Evolutionary conservation across 208 protist species (phyloP), one percentile per base, ranked within the genome.

Genomic region (Tritrichomonas musculus): DNA sequence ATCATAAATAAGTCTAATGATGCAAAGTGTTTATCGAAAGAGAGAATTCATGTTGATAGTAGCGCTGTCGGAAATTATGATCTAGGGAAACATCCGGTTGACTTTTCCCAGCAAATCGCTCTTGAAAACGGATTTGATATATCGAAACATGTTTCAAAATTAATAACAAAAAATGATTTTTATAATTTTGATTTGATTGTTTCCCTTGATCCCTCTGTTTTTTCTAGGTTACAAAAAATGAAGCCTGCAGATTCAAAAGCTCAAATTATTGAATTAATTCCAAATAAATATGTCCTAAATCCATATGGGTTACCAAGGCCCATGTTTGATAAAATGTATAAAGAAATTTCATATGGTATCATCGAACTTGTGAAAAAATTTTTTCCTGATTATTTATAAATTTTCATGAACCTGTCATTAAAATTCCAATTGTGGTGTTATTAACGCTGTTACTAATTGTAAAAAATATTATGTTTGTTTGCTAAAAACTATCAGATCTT

Each of bases 111-210:
- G 53, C 13, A 84, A 84, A 53, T 84, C 1, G 73, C 73, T 53
- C 11, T 39, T 17, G 13, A 3, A 11, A 49, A 84, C 30, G 73
- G 73, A 39, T 84, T 84, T 53, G 73, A 84, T 84, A 84, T 84
- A 33, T 84, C 73, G 1, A 20, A 13, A 53, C 73, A 84, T 53
- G 36, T 84, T n/a, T 84, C 73, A 13, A 33, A 44, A 9, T n/a
- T 84, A n/a, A 84, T 84, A n/a, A 84, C 9, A 53, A 53, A 49
- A 84, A 44, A 84, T 53, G 73, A 84, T 84, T 84, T 84, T 53
- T 2, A 49, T n/a, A 33, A 25, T 25, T 84, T 53, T n/a, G 41
- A 44, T 53, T 13, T 84, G 5, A 84, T 84, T 84, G 73, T 84
- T 33, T 53, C 73, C 33, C 41, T 84, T 53, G 73, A 84, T 53